These are phyloP conservation scores for Colletotrichum liaoningense DNA, from an alignment of 2,329 filamentous ascomycete genomes.

Conservation along the genomic window DNA sequence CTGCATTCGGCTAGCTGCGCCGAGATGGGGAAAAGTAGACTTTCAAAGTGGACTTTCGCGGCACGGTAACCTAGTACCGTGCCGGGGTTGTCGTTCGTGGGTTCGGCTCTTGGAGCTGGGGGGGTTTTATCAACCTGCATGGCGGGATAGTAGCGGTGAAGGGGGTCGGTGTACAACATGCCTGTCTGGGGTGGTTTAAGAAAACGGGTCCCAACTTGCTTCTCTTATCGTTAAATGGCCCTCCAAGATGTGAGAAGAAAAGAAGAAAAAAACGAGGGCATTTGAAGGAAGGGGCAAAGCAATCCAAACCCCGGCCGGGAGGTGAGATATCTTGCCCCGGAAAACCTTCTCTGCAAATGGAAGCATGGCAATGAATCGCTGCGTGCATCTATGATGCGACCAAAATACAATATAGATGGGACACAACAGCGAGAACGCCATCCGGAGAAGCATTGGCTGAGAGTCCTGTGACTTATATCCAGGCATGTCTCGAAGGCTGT, in stretches of 20 bases:
- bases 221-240: slow-evolving; percentile 16
- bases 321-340: neutral
- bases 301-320: neutral
- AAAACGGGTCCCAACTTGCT: slow-evolving; percentile 12
- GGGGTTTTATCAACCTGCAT: slow-evolving; percentile 27
- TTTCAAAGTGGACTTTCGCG: slow-evolving; percentile 10
- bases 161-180: slow-evolving; percentile 31
- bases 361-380: neutral
- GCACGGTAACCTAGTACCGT: slow-evolving; percentile 25
- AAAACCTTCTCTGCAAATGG: neutral
- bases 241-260: neutral
- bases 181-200: slow-evolving; percentile 1
- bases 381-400: slow-evolving; percentile 10
- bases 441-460: slow-evolving; percentile 15
- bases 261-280: neutral
- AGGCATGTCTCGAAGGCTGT: slow-evolving; percentile 14
- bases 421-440: neutral
- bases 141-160: slow-evolving; percentile 31
- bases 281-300: neutral
- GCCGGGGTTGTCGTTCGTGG: slow-evolving; percentile 16
- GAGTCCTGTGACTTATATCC: slow-evolving; percentile 15
- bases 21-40: slow-evolving; percentile 3
- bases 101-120: slow-evolving; percentile 10
- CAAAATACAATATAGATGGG: neutral
- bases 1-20: slow-evolving; percentile 31